Evolutionary conservation across 192 early-diverging fungal species (phyloP), one percentile per base, ranked within the genome.

Genomic region (Coemansia nantahalensis): DNA sequence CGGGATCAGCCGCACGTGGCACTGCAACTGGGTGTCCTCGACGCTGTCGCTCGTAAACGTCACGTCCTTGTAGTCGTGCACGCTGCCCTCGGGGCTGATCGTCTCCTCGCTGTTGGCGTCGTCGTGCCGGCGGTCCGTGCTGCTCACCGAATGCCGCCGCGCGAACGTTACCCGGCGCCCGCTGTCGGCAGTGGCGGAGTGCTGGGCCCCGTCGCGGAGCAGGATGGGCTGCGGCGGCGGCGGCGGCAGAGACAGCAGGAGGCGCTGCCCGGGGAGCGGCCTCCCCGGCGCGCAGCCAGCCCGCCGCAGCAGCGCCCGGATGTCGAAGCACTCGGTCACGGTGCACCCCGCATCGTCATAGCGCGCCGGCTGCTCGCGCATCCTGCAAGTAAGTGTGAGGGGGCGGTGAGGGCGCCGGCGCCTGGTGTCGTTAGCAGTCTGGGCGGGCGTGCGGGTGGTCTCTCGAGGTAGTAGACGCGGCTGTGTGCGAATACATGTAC

Each of bases 121-220:
- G 34, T 19, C 16, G 14, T 14, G 8, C 5, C 8, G 3, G 51
- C 22, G 30, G 14, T 39, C 5, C 21, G 52, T n/a, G n/a, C n/a
- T n/a, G n/a, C n/a, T n/a, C n/a, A n/a, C n/a, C n/a, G n/a, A n/a
- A n/a, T n/a, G 38, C 5, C 48, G 54, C 37, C 62, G 44, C 26
- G 48, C 45, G 22, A 73, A 73, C 18, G 55, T 65, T 23, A 73
- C 69, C 10, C 38, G 52, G 23, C 69, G 53, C 14, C 32, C 17
- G 18, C 24, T 16, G 58, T 13, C 15, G 14, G 49, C 12, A 30
- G 9, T 5, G 23, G 24, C 10, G 34, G 18, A 26, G 10, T 31
- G 22, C 12, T 46, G 43, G n/a, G 38, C 10, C 22, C 28, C 51
- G 53, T 58, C 16, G 66, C 41, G 48, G 58, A 58, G 36, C 58